Evolutionary conservation across 1,284 basidiomycete genomes (phyloP), one percentile per base, ranked within the genome.

Genomic region (Peniophora sp.): DNA sequence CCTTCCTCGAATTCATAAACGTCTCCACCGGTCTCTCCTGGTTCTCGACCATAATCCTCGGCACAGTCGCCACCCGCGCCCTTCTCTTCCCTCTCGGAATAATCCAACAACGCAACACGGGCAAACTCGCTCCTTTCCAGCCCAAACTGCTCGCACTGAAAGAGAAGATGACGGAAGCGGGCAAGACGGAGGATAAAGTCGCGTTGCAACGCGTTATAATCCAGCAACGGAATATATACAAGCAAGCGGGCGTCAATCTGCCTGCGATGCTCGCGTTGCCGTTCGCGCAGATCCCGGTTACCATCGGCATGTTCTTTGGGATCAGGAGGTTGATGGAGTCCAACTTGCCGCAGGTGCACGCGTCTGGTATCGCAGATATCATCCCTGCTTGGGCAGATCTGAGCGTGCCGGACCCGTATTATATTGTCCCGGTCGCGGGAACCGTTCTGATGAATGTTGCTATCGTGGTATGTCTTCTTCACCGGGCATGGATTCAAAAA

Each of bases 261-360:
- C 59, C 74, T 45, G 72, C 75, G 38, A 74, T 83, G 55, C 59
- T 89, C 22, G 58, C 81, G 11, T 71, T 79, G 47, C 83, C 86
- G 6, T 63, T 92, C 50, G 59, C 85, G 2, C 92, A 97, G 64
- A 68, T 93, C 39, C 84, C 92, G 0, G 72, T 94, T 46, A 89
- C 91, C 56, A 70, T 97, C 47, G 83, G 85, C 25, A 75, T 93
- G 71, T 99, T 97, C 77, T 85, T 94, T 57, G 92, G 83, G 12
- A 65, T 97, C 45, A 81, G 83, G 63, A 71, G 71, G 36, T 77
- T 98, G 70, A 87, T 86, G 52, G 71, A 75, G 47, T 66, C 84
- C 22, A 90, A 89, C 0, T 63, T 96, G 25, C 73, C 77, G 44
- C 88, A 89, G 64, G 68, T 98, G 58, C 77, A 81, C 58, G 71